Percentiles rank a stretch among this genome's conserved stretches.
Evolutionary conservation across 257 asterid genomes (phyloP).

Genomic region (Nicotiana obtusifolia): DNA sequence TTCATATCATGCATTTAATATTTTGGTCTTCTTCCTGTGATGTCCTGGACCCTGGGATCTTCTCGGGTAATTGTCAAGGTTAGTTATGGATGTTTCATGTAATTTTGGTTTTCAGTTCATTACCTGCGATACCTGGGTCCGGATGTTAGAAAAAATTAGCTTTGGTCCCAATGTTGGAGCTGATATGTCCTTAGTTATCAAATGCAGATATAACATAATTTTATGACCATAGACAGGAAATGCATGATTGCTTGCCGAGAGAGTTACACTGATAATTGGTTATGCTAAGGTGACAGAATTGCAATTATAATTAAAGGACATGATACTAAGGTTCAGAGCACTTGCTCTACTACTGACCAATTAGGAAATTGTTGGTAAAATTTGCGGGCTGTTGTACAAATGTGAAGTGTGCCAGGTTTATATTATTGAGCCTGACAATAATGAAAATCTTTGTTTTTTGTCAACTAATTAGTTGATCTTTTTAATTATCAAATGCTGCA

Average conservation of each 20-base stretch:
- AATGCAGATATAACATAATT: not conserved
- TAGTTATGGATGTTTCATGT: not conserved
- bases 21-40: not conserved
- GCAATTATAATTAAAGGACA: not conserved
- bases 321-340: not conserved
- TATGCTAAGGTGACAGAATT: not conserved
- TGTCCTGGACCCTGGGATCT: not conserved
- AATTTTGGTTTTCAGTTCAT: not conserved
- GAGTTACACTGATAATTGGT: not conserved
- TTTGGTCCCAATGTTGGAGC: not conserved
- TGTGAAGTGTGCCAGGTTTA: not conserved
- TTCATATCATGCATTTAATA: not conserved
- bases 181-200: not conserved
- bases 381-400: not conserved
- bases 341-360: not conserved
- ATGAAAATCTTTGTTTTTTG: not conserved
- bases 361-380: not conserved
- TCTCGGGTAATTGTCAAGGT: not conserved
- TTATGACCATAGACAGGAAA: not conserved
- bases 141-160: not conserved
- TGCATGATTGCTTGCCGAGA: not conserved
- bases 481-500: not conserved
- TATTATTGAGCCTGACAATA: not conserved
- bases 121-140: not conserved
- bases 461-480: not conserved